Evolutionary conservation across 805 yeast species (phyloP).

Genomic region (Torulaspora maleeae): DNA sequence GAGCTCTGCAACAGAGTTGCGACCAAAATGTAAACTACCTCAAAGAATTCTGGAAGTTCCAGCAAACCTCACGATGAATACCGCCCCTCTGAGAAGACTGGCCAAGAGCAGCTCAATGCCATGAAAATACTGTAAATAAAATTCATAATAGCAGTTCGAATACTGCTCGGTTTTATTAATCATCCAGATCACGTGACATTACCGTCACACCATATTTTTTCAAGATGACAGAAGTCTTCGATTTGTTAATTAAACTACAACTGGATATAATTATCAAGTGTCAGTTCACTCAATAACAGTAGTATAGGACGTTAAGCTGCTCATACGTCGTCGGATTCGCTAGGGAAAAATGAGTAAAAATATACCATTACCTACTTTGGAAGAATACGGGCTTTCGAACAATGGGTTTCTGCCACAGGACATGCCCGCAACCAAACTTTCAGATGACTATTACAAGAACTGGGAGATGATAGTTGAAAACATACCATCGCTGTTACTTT

Average conservation of each 20-base stretch:
- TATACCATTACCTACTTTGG: constrained; percentile 44
- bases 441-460: constrained; percentile 57
- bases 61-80: constrained; percentile 4
- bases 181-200: background rate
- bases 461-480: constrained; percentile 72
- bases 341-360: constrained; percentile 12
- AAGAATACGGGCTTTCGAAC: constrained; percentile 66
- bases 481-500: constrained; percentile 68
- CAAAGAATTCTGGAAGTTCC: constrained; percentile 19
- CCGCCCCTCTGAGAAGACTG: background rate
- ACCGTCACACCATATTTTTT: background rate
- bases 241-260: background rate
- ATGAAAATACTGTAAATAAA: background rate
- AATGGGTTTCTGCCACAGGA: constrained; percentile 73
- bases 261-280: background rate
- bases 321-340: background rate
- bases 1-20: constrained; percentile 38
- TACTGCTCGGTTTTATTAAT: too few relatives aligned
- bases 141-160: background rate
- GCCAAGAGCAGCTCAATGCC: background rate
- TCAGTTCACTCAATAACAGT: background rate
- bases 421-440: constrained; percentile 56
- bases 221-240: background rate
- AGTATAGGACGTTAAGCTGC: background rate
- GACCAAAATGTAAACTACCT: constrained; percentile 30